phyloP scores from a whole-genome alignment of 2,329 filamentous ascomycete genomes.

The Dothidotthia symphoricarpi region DNA sequence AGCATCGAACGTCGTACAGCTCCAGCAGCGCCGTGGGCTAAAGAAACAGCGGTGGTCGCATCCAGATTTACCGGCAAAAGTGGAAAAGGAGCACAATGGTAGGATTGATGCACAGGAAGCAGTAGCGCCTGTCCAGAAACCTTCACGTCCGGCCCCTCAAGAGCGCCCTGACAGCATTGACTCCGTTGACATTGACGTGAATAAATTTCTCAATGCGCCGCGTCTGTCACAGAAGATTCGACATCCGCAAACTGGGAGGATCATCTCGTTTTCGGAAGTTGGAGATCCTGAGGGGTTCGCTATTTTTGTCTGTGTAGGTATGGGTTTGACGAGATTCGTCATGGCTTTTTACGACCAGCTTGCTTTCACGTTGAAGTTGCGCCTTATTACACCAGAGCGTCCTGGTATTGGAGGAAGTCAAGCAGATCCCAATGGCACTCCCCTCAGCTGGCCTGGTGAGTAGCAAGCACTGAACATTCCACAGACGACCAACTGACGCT shows the following conservation, averaged over 20 bases:
- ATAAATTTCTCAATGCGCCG: conserved; percentile 77
- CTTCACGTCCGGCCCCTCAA: conserved; percentile 55
- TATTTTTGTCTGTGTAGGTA: conserved; percentile 94
- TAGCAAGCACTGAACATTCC: not conserved
- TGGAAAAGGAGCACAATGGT: conserved; percentile 38
- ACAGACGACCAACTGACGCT: conserved; percentile 44
- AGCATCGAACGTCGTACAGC: conserved; percentile 27
- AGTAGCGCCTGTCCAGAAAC: conserved; percentile 24
- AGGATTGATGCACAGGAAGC: conserved; percentile 23
- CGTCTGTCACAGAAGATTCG: conserved; percentile 83
- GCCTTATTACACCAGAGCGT: conserved; percentile 89
- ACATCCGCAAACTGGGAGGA: conserved; percentile 79
- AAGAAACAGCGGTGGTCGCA: conserved; percentile 44
- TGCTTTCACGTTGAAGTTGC: conserved; percentile 79
- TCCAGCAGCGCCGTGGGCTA: conserved; percentile 30
- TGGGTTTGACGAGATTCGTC: conserved; percentile 94
- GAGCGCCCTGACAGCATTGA: conserved; percentile 77
- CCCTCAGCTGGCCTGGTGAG: conserved; percentile 90
- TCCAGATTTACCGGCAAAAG: conserved; percentile 42
- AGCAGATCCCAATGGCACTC: conserved; percentile 77
- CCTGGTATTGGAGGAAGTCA: conserved; percentile 94
- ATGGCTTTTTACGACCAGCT: conserved; percentile 97
- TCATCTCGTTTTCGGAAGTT: conserved; percentile 95
- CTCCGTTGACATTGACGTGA: conserved; percentile 84
- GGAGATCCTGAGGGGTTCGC: conserved; percentile 88